Base-by-base conservation (phyloP, 257 asterid genomes). In the Plectranthus barbatus region DNA sequence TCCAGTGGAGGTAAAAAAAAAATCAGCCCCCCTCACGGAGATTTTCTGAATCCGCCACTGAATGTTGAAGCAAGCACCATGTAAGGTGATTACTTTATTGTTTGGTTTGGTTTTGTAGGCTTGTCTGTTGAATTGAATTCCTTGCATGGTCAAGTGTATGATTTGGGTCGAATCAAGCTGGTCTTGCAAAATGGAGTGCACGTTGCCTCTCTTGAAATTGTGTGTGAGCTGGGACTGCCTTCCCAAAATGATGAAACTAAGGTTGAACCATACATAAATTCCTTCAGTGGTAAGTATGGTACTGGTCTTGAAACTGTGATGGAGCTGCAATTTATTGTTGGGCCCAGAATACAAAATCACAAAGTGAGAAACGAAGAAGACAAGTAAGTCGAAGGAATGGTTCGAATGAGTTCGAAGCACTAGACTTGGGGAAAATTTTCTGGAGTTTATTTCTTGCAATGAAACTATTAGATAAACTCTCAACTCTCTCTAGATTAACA, bases 81-180 rank as follows among this genome's bases (percentile, higher is more conserved):
- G 4, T 55, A 7, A 36, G 57, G 21, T 9, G 24, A 56, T 23
- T 37, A 1, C 31, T 59, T 49, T 54, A 46, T 44, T 71, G 46
- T 60, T 63, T 33, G n/a, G n/a, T 1, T 67, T 42, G 42, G 44
- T 75, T 5, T 52, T 70, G 58, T 64, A 90, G 97, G 86, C 56
- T 56, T 85, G 73, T 77, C 95, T 29, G 63, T 49, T 66, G 90
- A 70, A 72, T 75, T 90, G 88, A 54, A 83, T 49, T 85, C 83
- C 64, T 70, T 85, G 76, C 83, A 82, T 64, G 66, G 73, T 65
- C 79, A 76, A 62, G 72, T 70, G 62, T 76, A 67, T 77, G 95
- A 90, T 78, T 70, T 87, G 79, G 74, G 81, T 64, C 73, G 64
- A 55, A 81, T 80, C 68, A 82, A 37, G 45, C 69, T 90, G 68